Base-by-base conservation (phyloP, 352 stramenopile species). In the Elongisporangium anandrum region DNA sequence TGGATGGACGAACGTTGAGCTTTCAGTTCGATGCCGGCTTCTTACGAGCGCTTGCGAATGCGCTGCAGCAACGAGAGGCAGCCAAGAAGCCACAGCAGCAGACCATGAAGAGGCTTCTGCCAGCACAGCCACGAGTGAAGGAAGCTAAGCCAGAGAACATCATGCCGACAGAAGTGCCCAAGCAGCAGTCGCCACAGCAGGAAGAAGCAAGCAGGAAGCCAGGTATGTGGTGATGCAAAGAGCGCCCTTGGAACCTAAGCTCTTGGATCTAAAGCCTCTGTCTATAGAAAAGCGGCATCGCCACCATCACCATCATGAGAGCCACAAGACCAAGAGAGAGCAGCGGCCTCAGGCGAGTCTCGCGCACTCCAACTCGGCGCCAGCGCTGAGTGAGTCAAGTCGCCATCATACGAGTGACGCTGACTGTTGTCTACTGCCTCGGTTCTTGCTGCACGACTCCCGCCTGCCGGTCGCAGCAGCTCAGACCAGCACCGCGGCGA, bases 11-110 rank as follows among this genome's bases (percentile, higher is more conserved):
- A 49, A n/a, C 68, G 4, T 34, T 87, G 12, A 68, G 62, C 10
- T 87, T 89, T 58, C 60, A 56, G 2, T 89, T 85, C 59, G 69
- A 83, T 29, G 13, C 61, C 17, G 57, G 24, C 9, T 77, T 89
- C 52, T 54, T 79, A 29, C 65, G 59, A 20, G 24, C 52, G 2
- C 50, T 77, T 1, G 56, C 20, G 29, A 41, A 41, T 41, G 29
- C 29, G 29, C 29, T 15, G 9, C 29, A 41, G 16, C 26, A 61
- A 15, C 60, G n/a, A 48, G 48, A 48, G 49, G 61, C 55, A 55
- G 19, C 24, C 19, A 54, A 72, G n/a, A 16, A 56, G 12, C n/a
- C 50, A 12, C 58, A 52, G 15, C 57, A 58, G 4, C 66, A 52
- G 22, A 57, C 34, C 7, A 54, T 66, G 4, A 68, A 56, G 48